Base-by-base conservation (phyloP, 805 yeast genomes). In the Lipomyces oligophaga region DNA sequence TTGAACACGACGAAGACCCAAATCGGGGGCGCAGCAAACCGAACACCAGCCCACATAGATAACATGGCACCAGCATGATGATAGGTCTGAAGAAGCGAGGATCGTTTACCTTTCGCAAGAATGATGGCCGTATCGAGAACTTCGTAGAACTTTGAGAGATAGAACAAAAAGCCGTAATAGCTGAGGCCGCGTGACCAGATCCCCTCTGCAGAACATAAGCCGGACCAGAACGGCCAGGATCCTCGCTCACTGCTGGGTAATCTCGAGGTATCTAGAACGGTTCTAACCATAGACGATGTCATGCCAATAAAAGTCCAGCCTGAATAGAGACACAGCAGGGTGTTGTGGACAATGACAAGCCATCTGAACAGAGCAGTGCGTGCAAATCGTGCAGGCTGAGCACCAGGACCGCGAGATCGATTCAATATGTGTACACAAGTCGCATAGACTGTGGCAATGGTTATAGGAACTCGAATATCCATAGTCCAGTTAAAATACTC, bases 61-160 rank as follows among this genome's bases (percentile, higher is more conserved):
- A 82, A 68, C 79, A 82, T 82, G 39, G 88, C 88, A 21, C 88
- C 88, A 4, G 87, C 76, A 63, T 82, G 88, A 62, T 82, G 88
- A 66, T 82, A 82, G 47, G 83, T 77, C 64, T 82, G 88, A 59
- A 82, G 69, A 47, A 82, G 67, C 4, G 82, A 76, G 11, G 83
- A 76, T 13, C 79, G 82, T 61, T 74, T 72, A 34, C 88, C 88
- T 64, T 82, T 82, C 48, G 80, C 68, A 44, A 82, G 68, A 46
- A 82, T 82, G 55, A 82, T 78, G 28, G 76, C 63, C 3, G 88
- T 82, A 64, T 82, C 88, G 15, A 82, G 57, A 34, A 82, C 81
- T 64, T 82, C 88, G 60, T 82, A 82, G 58, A 77, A 82, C 65
- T 82, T 82, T 54, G 84, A 78, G 35, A 82, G 62, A 63, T 82